Percentiles rank a stretch among this genome's conserved stretches.
Conservation (phyloP, 768 basidiomycete species). For the Termitomyces titanicus region DNA sequence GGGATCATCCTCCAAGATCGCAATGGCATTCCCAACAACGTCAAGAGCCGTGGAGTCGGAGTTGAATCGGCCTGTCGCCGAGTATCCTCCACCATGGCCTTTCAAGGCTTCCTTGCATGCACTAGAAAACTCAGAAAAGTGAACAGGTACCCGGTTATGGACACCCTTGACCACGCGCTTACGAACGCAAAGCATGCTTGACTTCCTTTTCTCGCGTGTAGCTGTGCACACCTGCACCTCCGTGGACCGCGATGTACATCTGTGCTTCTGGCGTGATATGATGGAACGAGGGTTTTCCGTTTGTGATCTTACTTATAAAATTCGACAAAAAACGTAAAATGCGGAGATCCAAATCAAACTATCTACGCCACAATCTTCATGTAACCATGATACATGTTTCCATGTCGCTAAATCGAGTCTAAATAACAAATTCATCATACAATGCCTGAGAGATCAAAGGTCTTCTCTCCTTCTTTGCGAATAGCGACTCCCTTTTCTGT, state of each 20-base stretch:
- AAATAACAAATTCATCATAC: slow-evolving; percentile 28
- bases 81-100: not conserved
- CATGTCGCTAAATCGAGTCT: not conserved
- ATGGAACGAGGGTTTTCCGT: not conserved
- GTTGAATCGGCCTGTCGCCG: slow-evolving; percentile 1
- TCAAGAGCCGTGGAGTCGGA: slow-evolving; percentile 30
- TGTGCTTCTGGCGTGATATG: slow-evolving; percentile 12
- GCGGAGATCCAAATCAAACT: not conserved
- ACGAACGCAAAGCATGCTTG: slow-evolving; percentile 57
- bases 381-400: not conserved
- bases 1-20: slow-evolving; percentile 61
- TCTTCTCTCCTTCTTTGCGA: slow-evolving; percentile 49
- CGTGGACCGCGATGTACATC: slow-evolving; percentile 63
- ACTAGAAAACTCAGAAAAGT: slow-evolving; percentile 26
- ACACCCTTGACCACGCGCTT: slow-evolving; percentile 11
- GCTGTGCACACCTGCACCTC: slow-evolving; percentile 71
- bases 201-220: slow-evolving; percentile 43
- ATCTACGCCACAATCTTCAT: slow-evolving; percentile 1
- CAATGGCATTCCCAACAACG: slow-evolving; percentile 52
- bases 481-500: slow-evolving; percentile 94
- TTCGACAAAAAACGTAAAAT: not conserved
- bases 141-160: not conserved
- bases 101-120: slow-evolving; percentile 48
- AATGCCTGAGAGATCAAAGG: slow-evolving; percentile 63
- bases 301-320: not conserved